Evolutionary conservation across 2,329 filamentous ascomycete species (phyloP).

Genomic region (Penicillium verrucosum): DNA sequence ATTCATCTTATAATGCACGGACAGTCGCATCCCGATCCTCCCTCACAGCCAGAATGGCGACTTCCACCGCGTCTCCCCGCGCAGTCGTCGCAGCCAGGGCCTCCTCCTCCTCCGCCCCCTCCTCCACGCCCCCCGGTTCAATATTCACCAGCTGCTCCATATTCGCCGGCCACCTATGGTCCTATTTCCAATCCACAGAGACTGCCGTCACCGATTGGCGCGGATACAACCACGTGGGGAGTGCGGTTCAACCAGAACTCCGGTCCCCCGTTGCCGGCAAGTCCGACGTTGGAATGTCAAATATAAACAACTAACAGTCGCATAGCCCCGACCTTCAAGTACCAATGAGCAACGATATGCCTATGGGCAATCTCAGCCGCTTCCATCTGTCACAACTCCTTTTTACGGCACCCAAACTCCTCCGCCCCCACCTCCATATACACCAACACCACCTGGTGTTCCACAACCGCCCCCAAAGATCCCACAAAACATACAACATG

Average conservation of each 20-base stretch:
- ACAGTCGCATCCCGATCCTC: constrained; percentile 26
- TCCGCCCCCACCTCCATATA: constrained; percentile 20
- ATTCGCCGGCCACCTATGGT: constrained; percentile 38
- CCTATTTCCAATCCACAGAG: constrained; percentile 29
- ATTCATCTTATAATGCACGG: constrained; percentile 33
- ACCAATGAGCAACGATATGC: constrained; percentile 25
- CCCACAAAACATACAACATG: constrained; percentile 34
- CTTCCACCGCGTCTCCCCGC: constrained; percentile 25
- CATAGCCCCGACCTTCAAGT: constrained; percentile 39
- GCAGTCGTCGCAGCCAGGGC: constrained; percentile 16
- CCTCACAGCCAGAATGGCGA: constrained; percentile 42
- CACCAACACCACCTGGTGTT: constrained; percentile 20
- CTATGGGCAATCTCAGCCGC: constrained; percentile 18
- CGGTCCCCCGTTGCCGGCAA: constrained; percentile 38
- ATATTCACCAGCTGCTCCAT: constrained; percentile 36
- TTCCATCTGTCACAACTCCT: constrained; percentile 18
- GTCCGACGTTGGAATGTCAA: constrained; percentile 8
- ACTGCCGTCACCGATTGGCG: constrained; percentile 18
- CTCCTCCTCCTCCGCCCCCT: constrained; percentile 26
- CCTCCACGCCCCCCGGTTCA: constrained; percentile 21
- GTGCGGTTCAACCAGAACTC: constrained; percentile 41
- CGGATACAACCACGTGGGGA: constrained; percentile 43
- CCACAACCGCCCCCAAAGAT: constrained; percentile 44
- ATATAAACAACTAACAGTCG: not conserved
- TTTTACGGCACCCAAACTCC: constrained; percentile 18